Conservation (phyloP, 1,284 basidiomycete genomes). For the Sporisorium graminicola region DNA sequence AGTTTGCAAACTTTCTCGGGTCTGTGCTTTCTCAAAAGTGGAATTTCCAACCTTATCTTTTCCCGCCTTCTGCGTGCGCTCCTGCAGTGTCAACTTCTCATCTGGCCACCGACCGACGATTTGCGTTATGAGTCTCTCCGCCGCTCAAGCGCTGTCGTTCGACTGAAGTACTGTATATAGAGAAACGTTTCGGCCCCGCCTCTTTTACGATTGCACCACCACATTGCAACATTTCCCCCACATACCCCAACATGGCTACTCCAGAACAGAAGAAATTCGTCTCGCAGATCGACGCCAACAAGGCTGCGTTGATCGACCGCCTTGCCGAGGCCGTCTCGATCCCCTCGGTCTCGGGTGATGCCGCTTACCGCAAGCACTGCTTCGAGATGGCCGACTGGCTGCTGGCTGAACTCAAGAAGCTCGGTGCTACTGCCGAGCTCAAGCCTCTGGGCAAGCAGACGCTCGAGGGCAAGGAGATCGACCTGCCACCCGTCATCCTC, state of each 20-base stretch:
- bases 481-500: slow-evolving; percentile 88
- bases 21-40: slow-evolving; percentile 3
- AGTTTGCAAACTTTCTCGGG: slow-evolving; percentile 8
- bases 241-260: slow-evolving; percentile 42
- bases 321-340: slow-evolving; percentile 67
- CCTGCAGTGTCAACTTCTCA: neutral
- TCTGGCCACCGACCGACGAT: neutral
- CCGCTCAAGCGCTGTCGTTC: slow-evolving; percentile 1
- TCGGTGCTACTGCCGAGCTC: slow-evolving; percentile 63
- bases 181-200: neutral
- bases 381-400: slow-evolving; percentile 68
- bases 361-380: slow-evolving; percentile 65
- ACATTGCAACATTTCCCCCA: neutral
- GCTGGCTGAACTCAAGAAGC: slow-evolving; percentile 56
- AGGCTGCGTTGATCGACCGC: slow-evolving; percentile 58
- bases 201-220: neutral
- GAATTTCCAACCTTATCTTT: slow-evolving; percentile 22
- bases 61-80: neutral
- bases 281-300: slow-evolving; percentile 65
- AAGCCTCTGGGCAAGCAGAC: slow-evolving; percentile 77
- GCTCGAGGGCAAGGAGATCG: slow-evolving; percentile 82
- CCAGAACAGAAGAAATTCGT: slow-evolving; percentile 59
- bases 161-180: neutral
- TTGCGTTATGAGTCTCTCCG: neutral
- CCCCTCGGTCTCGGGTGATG: slow-evolving; percentile 68